Percentiles rank a stretch among this genome's conserved stretches.
These are phyloP conservation scores for Penicillium goetzii DNA, from an alignment of 495 filamentous ascomycete species.

Conservation along the genomic window DNA sequence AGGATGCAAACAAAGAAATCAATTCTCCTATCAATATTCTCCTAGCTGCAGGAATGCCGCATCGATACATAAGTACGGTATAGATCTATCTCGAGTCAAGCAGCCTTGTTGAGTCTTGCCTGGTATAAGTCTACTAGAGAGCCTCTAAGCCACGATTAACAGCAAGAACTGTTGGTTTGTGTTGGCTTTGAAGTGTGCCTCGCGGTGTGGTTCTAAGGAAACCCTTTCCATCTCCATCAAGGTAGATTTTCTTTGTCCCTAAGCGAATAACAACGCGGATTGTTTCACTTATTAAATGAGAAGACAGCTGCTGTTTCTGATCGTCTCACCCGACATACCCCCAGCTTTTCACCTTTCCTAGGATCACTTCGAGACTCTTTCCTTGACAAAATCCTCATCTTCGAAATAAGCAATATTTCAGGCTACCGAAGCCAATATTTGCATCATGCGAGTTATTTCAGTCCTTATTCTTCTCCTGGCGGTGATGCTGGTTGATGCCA, in stretches of 20 bases:
- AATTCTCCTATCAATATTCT: conserved; percentile 16
- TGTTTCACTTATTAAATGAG: conserved; percentile 9
- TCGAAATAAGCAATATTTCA: not conserved
- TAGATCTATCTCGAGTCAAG: not conserved
- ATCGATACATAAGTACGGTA: conserved; percentile 4
- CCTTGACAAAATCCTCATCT: not conserved
- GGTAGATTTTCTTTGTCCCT: conserved; percentile 1
- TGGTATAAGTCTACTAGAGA: not conserved
- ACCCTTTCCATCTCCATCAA: not conserved
- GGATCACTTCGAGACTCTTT: not conserved
- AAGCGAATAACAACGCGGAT: not conserved
- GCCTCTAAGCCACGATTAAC: not conserved
- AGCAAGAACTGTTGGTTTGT: not conserved
- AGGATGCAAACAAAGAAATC: conserved; percentile 27
- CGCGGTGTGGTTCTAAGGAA: not conserved
- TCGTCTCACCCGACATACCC: not conserved
- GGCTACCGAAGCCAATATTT: not conserved
- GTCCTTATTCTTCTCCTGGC: not conserved
- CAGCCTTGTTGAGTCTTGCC: not conserved
- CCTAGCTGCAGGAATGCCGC: conserved; percentile 2
- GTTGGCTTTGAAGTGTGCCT: conserved; percentile 3
- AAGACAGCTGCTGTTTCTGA: not conserved
- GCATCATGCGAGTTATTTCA: conserved; percentile 9
- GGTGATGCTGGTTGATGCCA: conserved; percentile 8
- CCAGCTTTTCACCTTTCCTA: not conserved